Evolutionary conservation across 305 asterid species (phyloP).

Genomic region (Solanum hybrid): DNA sequence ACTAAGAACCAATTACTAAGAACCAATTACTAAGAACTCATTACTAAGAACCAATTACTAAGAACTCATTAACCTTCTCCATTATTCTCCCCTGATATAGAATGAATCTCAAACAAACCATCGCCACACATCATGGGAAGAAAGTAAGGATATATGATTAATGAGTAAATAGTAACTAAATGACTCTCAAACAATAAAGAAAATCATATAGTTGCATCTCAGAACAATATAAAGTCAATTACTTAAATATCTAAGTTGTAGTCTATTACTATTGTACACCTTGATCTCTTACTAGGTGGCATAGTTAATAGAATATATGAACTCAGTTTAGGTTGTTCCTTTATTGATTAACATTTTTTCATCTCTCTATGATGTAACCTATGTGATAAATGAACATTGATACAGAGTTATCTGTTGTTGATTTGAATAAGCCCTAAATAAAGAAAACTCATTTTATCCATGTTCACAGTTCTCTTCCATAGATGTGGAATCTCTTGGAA

Average conservation of each 20-base stretch:
- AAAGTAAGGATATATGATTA: background rate
- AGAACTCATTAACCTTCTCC: background rate
- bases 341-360: too few relatives aligned
- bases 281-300: background rate
- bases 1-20: too few relatives aligned
- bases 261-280: background rate
- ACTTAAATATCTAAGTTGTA: background rate
- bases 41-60: too few relatives aligned
- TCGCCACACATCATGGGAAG: background rate
- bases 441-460: background rate
- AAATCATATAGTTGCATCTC: background rate
- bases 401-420: too few relatives aligned
- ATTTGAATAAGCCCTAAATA: background rate
- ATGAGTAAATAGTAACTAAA: background rate
- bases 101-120: background rate
- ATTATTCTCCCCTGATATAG: background rate
- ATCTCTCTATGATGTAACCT: background rate
- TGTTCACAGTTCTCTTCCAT: background rate
- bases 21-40: too few relatives aligned
- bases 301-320: too few relatives aligned
- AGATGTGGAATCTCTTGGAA: background rate
- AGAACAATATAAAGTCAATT: background rate
- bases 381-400: background rate
- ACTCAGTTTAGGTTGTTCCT: background rate
- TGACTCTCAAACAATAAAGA: background rate